phyloP scores from a whole-genome alignment of 2,329 filamentous ascomycete species.

The Epichloe gansuensis region DNA sequence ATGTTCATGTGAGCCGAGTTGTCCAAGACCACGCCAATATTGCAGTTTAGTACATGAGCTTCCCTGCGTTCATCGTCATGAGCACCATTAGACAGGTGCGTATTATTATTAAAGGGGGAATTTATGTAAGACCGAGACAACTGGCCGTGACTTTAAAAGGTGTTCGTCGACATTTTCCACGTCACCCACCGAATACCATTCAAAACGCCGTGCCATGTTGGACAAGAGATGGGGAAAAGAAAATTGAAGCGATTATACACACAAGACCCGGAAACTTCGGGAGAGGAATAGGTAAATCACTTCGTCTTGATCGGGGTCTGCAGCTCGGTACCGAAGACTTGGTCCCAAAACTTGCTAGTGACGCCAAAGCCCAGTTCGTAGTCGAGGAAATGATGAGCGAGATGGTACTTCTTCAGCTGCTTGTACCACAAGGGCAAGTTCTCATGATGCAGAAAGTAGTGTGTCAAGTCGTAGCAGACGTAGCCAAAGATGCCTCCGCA shows the following conservation, averaged over 20 bases:
- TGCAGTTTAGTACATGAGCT: background rate
- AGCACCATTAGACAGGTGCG: background rate
- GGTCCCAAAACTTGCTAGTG: constrained; percentile 92
- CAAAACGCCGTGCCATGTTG: constrained; percentile 7
- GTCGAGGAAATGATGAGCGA: constrained; percentile 94
- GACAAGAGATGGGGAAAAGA: background rate
- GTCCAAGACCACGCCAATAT: background rate
- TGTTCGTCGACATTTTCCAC: constrained; percentile 1
- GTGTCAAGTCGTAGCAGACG: constrained; percentile 90
- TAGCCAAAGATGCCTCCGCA: constrained; percentile 93
- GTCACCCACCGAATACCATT: background rate
- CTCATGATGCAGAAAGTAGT: constrained; percentile 96
- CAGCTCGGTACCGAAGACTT: constrained; percentile 81
- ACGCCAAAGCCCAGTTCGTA: constrained; percentile 97
- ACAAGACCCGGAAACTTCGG: background rate
- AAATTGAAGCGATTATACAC: constrained; percentile 6
- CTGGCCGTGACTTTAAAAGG: background rate
- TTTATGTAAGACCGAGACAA: background rate
- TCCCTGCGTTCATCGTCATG: constrained; percentile 1
- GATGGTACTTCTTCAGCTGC: constrained; percentile 90
- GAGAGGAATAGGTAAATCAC: constrained; percentile 10
- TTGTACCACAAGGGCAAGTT: constrained; percentile 86
- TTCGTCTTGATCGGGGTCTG: constrained; percentile 22
- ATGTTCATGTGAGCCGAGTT: background rate
- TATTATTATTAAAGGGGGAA: background rate